Conservation (phyloP, 352 stramenopile species). For the Phytopythium oedochilum region DNA sequence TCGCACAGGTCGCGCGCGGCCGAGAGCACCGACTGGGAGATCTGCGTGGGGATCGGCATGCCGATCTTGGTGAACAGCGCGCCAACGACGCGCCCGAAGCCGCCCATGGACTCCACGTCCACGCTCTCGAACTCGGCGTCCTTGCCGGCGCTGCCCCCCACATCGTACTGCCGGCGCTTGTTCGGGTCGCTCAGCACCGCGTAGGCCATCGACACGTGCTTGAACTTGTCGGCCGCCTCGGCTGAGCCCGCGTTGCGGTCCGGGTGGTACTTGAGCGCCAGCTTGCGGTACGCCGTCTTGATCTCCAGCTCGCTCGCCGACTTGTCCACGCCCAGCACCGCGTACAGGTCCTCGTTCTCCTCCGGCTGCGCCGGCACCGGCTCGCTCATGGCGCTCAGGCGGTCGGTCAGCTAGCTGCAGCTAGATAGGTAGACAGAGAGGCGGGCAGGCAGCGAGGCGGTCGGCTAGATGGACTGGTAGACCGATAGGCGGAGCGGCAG, state of each 20-base stretch:
- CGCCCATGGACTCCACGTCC: constrained; percentile 81
- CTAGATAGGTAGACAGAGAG: too few relatives aligned
- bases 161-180: constrained; percentile 84
- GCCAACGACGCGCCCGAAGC: constrained; percentile 76
- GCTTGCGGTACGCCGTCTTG: too few relatives aligned
- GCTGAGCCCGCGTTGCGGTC: constrained; percentile 81
- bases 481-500: neutral
- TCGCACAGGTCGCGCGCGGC: constrained; percentile 74
- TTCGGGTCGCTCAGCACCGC: constrained; percentile 83
- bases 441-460: too few relatives aligned
- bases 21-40: constrained; percentile 80
- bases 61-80: constrained; percentile 88
- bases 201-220: constrained; percentile 82
- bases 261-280: constrained; percentile 88
- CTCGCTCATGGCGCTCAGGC: constrained; percentile 35
- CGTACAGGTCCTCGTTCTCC: constrained; percentile 75
- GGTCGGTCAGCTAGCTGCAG: neutral
- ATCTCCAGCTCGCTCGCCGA: constrained; percentile 87
- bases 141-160: constrained; percentile 66
- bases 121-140: constrained; percentile 80
- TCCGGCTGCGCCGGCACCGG: constrained; percentile 42
- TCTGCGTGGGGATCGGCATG: constrained; percentile 86
- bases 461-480: too few relatives aligned
- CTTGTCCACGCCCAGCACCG: constrained; percentile 87
- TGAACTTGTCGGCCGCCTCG: constrained; percentile 82